Conservation (phyloP, 2,329 filamentous ascomycete genomes). For the Fusarium sterilihyphosum region DNA sequence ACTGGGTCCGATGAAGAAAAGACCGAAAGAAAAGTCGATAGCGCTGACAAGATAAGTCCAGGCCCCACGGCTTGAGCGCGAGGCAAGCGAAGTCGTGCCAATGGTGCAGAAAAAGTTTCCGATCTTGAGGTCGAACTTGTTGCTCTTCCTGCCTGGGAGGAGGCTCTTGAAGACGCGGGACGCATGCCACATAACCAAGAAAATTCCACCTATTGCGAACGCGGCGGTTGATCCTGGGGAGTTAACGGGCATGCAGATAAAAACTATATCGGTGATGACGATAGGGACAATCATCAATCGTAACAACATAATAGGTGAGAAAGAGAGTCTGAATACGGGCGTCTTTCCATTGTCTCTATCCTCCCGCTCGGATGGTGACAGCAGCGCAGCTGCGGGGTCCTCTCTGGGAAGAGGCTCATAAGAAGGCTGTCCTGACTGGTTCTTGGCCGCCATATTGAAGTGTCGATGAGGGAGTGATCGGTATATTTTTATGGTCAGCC, state of each 20-base stretch:
- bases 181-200: slow-evolving; percentile 22
- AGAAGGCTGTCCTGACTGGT: slow-evolving; percentile 1
- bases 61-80: neutral
- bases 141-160: slow-evolving; percentile 7
- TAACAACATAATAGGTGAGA: slow-evolving; percentile 29
- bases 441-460: slow-evolving; percentile 30
- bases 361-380: slow-evolving; percentile 15
- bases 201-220: slow-evolving; percentile 24
- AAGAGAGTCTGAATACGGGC: slow-evolving; percentile 19
- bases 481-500: neutral
- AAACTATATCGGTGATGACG: slow-evolving; percentile 24
- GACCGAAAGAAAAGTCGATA: slow-evolving; percentile 30
- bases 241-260: neutral
- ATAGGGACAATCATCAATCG: slow-evolving; percentile 25
- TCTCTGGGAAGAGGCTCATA: slow-evolving; percentile 33
- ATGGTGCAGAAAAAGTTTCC: slow-evolving; percentile 35
- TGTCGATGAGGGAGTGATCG: neutral
- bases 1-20: slow-evolving; percentile 31
- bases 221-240: neutral
- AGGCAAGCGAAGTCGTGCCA: slow-evolving; percentile 6
- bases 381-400: slow-evolving; percentile 25
- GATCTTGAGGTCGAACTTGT: slow-evolving; percentile 38
- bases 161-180: slow-evolving; percentile 11
- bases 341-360: slow-evolving; percentile 12
- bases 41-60: slow-evolving; percentile 23